Conservation (phyloP, 2,329 filamentous ascomycete genomes). For the Calonectria multiphialidica region DNA sequence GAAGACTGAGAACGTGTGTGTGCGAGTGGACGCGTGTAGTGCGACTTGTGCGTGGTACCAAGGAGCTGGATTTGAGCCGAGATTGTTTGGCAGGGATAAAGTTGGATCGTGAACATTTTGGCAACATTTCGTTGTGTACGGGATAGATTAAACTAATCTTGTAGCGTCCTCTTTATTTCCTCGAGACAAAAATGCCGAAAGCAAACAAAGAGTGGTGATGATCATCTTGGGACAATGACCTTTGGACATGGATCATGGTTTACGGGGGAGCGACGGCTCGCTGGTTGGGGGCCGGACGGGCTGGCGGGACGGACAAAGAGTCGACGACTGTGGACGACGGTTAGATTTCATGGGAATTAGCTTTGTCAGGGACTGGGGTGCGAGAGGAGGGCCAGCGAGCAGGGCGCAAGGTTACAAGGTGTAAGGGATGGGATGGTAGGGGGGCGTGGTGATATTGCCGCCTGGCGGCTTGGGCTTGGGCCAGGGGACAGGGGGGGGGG, state of each 20-base stretch:
- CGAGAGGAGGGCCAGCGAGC: neutral
- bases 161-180: neutral
- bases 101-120: neutral
- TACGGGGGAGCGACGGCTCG: conserved; percentile 6
- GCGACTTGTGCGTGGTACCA: neutral
- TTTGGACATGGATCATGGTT: conserved; percentile 18
- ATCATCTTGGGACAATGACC: conserved; percentile 4
- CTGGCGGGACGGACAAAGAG: conserved; percentile 8
- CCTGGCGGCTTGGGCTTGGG: neutral
- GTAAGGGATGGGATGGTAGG: neutral
- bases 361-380: conserved; percentile 8
- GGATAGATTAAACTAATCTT: conserved; percentile 7
- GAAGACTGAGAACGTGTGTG: neutral
- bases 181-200: conserved; percentile 5
- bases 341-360: conserved; percentile 14
- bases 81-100: neutral
- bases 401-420: neutral
- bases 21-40: neutral
- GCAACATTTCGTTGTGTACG: neutral
- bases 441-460: neutral
- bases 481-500: neutral
- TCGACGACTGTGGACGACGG: conserved; percentile 5
- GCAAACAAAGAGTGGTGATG: neutral
- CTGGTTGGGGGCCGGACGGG: conserved; percentile 8
- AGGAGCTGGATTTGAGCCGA: conserved; percentile 2